These are phyloP conservation scores for Sugiyamaella pinicola DNA, from an alignment of 1,139 yeast genomes.

Conservation along the genomic window DNA sequence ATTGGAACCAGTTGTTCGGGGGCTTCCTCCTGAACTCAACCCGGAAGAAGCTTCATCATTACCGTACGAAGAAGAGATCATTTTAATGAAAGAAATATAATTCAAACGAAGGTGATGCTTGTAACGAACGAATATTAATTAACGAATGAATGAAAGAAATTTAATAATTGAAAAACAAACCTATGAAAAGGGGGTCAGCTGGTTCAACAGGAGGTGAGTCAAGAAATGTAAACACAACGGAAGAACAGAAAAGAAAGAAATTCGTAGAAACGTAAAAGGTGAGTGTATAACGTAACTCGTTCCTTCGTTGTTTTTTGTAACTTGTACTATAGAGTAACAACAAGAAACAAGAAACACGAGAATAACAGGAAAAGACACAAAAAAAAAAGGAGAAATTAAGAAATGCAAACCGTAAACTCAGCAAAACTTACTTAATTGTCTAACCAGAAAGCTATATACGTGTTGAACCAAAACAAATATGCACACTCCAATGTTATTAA, in stretches of 20 bases:
- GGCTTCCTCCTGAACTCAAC: neutral
- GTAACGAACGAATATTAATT: neutral
- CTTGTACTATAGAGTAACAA: no score
- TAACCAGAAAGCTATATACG: neutral
- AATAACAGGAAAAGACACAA: neutral
- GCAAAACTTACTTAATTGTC: neutral
- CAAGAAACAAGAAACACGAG: no score
- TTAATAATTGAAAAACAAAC: no score
- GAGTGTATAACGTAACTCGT: no score
- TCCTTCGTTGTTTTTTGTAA: no score
- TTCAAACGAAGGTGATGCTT: slow-evolving; percentile 1
- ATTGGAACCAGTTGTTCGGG: neutral
- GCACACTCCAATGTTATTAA: neutral
- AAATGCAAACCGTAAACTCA: neutral
- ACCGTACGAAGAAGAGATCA: neutral
- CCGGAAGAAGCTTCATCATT: neutral
- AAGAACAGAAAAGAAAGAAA: no score
- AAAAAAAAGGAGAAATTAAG: neutral
- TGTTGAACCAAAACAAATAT: slow-evolving; percentile 1
- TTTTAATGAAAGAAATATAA: neutral
- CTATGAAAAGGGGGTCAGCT: no score
- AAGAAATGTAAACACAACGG: no score
- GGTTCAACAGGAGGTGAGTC: no score
- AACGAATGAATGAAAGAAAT: slow-evolving; percentile 8
- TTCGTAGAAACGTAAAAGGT: no score